Base-by-base conservation (phyloP, 345 rosid genomes). In the Heritiera littoralis region DNA sequence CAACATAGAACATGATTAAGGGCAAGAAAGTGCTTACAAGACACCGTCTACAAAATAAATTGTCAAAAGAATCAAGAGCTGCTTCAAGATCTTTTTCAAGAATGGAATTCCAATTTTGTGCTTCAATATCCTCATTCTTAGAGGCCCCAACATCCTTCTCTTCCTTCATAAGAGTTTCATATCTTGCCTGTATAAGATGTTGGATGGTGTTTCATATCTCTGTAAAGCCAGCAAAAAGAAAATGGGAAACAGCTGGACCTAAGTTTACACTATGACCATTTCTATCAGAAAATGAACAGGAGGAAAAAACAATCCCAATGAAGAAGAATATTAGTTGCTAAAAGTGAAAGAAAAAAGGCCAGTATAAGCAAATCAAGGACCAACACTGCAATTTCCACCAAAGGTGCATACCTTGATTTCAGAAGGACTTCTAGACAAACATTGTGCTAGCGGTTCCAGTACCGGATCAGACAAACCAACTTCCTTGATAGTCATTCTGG, bases 121-220 rank as follows among this genome's bases (percentile, higher is more conserved):
- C 89, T 79, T 87, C 91, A 48, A 78, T 87, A 77, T 87, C 86
- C 81, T 82, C 87, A 68, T 85, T 83, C 76, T 83, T 84, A 76
- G 89, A 68, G 84, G 83, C 86, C n/a, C 74, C 91, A 17, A 66
- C 67, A 59, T 82, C 79, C 83, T 88, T 86, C 83, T 86, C 94
- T 61, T 92, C 92, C 84, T 87, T 91, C 51, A 82, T 77, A 78
- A 97, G 94, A 77, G 82, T 83, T 85, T 90, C 97, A 79, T 88
- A 85, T 94, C 98, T 94, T 88, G 94, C 99, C 99, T 96, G 99
- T 92, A 96, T 89, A 94, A 94, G 98, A 94, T 89, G 97, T 90
- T 96, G 82, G 92, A 89, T 74, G 91, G 90, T 89, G 97, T 91
- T 89, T 94, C 98, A 96, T 92, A 90, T 91, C 93, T 91, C 92